Conservation (phyloP, 2,329 filamentous ascomycete genomes). For the Coccinonectria pachysandricola region DNA sequence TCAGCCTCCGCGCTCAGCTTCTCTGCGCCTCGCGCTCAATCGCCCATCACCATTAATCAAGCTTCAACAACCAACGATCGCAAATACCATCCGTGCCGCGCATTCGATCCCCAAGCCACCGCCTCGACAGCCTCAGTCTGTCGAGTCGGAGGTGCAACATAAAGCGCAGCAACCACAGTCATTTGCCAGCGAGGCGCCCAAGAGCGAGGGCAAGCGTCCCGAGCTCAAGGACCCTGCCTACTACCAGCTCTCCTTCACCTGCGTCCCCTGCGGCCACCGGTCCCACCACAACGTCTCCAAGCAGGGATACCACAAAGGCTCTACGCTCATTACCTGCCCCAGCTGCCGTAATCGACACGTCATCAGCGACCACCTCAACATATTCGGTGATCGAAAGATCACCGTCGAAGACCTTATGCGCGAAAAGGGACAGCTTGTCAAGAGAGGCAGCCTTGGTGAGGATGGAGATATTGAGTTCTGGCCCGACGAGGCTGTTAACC, state of each 20-base stretch:
- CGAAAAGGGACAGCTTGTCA: slow-evolving; percentile 64
- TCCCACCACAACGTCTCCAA: slow-evolving; percentile 84
- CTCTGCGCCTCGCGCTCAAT: slow-evolving; percentile 5
- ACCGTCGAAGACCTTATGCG: slow-evolving; percentile 70
- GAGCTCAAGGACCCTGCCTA: slow-evolving; percentile 44
- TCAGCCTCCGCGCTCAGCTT: slow-evolving; percentile 8
- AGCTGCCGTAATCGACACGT: slow-evolving; percentile 78
- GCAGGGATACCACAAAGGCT: slow-evolving; percentile 88
- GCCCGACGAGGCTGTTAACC: slow-evolving; percentile 50
- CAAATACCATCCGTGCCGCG: slow-evolving; percentile 16
- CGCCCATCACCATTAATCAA: slow-evolving; percentile 2
- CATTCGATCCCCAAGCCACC: slow-evolving; percentile 29
- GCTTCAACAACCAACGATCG: slow-evolving; percentile 7
- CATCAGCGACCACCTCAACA: slow-evolving; percentile 77
- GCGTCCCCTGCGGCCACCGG: slow-evolving; percentile 69
- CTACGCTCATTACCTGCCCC: slow-evolving; percentile 81
- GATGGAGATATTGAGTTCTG: slow-evolving; percentile 91
- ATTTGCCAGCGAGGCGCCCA: slow-evolving; percentile 9
- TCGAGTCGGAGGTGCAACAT: no score
- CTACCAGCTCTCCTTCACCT: slow-evolving; percentile 88
- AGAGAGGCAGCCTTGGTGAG: slow-evolving; percentile 58
- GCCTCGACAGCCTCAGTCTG: slow-evolving; percentile 6
- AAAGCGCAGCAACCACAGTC: slow-evolving; percentile 5
- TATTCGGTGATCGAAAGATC: slow-evolving; percentile 60
- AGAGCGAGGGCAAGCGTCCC: slow-evolving; percentile 21